Conservation (phyloP, 257 asterid species). For the Perilla frutescens region DNA sequence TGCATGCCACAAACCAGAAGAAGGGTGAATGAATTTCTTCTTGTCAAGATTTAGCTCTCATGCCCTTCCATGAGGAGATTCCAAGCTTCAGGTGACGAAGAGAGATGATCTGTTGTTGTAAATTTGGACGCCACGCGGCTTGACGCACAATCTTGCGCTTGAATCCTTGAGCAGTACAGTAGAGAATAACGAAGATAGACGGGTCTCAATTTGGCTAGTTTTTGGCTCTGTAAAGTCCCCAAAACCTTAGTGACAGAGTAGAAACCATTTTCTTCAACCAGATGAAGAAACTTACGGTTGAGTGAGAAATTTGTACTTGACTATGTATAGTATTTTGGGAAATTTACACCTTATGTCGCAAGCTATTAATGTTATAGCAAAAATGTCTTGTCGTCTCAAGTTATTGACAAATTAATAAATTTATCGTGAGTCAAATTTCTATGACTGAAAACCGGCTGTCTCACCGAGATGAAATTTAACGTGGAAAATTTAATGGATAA, state of each 20-base stretch:
- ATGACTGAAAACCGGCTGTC: no score
- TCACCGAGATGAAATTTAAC: no score
- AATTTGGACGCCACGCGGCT: background rate
- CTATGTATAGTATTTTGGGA: slow-evolving; percentile 16
- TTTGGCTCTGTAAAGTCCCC: slow-evolving; percentile 13
- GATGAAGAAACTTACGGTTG: background rate
- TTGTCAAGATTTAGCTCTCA: slow-evolving; percentile 18
- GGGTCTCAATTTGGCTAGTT: background rate
- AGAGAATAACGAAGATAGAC: background rate
- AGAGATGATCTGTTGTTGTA: background rate
- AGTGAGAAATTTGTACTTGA: background rate
- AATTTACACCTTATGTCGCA: no score
- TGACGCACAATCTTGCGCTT: slow-evolving; percentile 18
- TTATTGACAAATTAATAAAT: no score
- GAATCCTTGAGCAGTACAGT: background rate
- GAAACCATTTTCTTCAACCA: background rate
- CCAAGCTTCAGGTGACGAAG: background rate
- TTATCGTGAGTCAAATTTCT: no score
- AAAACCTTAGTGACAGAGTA: slow-evolving; percentile 1
- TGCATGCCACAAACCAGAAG: slow-evolving; percentile 68
- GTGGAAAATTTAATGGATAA: no score
- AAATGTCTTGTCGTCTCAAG: no score
- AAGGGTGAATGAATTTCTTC: slow-evolving; percentile 43
- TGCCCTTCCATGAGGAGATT: background rate
- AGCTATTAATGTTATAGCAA: no score